These are phyloP conservation scores for Candida stauntonica DNA, from an alignment of 805 yeast species.

Conservation along the genomic window DNA sequence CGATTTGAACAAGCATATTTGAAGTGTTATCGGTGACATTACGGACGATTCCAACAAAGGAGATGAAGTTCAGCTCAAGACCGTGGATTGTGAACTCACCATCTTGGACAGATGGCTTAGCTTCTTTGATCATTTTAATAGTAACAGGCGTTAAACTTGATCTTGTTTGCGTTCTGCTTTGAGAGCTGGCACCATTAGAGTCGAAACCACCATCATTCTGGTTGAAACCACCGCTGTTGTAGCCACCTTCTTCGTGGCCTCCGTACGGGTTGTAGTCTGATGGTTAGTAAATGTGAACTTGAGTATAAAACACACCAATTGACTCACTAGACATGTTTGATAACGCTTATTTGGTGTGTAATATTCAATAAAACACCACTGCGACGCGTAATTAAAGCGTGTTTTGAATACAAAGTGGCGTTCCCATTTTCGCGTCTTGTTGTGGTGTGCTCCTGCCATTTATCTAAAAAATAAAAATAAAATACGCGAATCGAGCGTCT, in stretches of 20 bases:
- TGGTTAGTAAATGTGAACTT: too few relatives aligned
- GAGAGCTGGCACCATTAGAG: constrained; percentile 33
- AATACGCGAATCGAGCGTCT: too few relatives aligned
- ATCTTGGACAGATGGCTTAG: constrained; percentile 58
- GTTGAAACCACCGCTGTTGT: constrained; percentile 24
- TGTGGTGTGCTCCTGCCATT: too few relatives aligned
- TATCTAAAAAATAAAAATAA: too few relatives aligned
- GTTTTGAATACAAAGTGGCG: too few relatives aligned
- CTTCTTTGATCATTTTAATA: constrained; percentile 63
- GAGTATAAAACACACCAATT: too few relatives aligned
- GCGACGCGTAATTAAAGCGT: too few relatives aligned
- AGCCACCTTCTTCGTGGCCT: constrained; percentile 35
- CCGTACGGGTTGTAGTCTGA: constrained; percentile 1
- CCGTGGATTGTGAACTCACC: constrained; percentile 59
- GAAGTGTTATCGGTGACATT: constrained; percentile 56
- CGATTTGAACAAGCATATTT: constrained; percentile 54
- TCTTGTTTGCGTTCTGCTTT: constrained; percentile 28
- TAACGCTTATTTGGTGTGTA: not conserved
- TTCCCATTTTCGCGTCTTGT: too few relatives aligned
- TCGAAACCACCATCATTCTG: constrained; percentile 35
- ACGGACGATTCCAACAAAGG: constrained; percentile 68
- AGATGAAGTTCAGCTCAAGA: constrained; percentile 57
- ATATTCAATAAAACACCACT: too few relatives aligned
- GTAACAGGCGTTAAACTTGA: constrained; percentile 61
- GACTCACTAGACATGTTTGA: not conserved